phyloP scores from a whole-genome alignment of 2,329 filamentous ascomycete genomes.

The Ophiosphaerella herpotricha region DNA sequence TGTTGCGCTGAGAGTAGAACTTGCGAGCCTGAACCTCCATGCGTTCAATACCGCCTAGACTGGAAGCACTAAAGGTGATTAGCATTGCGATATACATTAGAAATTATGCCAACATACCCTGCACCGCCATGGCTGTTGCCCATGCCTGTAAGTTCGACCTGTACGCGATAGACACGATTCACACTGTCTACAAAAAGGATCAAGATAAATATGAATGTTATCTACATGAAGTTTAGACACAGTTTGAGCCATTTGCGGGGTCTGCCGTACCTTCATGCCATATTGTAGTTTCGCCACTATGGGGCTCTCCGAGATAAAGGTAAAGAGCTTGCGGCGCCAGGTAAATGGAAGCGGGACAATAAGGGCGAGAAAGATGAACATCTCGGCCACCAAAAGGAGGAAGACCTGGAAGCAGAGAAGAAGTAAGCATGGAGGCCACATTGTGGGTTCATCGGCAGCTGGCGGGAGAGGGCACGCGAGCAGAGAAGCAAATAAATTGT shows the following conservation, averaged over 20 bases:
- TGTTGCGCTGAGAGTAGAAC: conserved; percentile 99
- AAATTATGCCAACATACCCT: conserved; percentile 51
- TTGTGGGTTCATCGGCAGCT: conserved; percentile 1
- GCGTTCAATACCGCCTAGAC: conserved; percentile 84
- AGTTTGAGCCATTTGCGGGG: background rate
- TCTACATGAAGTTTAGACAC: conserved; percentile 54
- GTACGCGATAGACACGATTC: conserved; percentile 93
- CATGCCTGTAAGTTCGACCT: conserved; percentile 79
- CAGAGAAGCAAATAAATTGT: conserved; percentile 2
- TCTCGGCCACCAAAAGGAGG: conserved; percentile 79
- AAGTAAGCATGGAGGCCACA: conserved; percentile 34
- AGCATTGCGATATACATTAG: conserved; percentile 9
- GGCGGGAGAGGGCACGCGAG: conserved; percentile 8
- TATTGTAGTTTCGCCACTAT: conserved; percentile 92
- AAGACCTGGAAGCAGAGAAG: conserved; percentile 67
- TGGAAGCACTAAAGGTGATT: conserved; percentile 59
- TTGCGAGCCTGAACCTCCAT: conserved; percentile 99
- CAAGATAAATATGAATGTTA: conserved; percentile 98
- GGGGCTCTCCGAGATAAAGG: conserved; percentile 91
- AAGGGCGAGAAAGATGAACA: conserved; percentile 77
- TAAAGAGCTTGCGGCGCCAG: conserved; percentile 84
- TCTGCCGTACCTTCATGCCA: conserved; percentile 74
- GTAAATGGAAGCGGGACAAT: conserved; percentile 88
- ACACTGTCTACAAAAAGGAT: conserved; percentile 98
- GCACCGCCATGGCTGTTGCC: conserved; percentile 62